Evolutionary conservation across 805 yeast species (phyloP), one percentile per base, ranked within the genome.

Genomic region (Komagataella phaffii): DNA sequence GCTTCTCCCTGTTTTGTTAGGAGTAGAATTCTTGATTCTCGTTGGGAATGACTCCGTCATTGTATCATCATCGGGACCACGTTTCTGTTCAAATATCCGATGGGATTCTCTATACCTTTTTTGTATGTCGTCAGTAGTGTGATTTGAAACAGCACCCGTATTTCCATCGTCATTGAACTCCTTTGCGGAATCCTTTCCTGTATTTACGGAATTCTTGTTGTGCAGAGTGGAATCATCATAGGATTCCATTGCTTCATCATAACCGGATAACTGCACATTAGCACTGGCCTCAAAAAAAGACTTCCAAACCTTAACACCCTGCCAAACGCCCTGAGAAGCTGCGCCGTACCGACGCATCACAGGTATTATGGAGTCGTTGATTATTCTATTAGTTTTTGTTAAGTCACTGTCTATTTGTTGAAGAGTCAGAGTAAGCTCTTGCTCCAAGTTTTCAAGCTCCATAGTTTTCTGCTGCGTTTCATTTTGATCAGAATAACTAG

Each of bases 331-430:
- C 46, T 72, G 75, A 12, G 88, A 79, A 45, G 77, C 76, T 12
- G 61, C 59, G 17, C 83, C 77, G 59, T 85, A 87, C 47, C 72
- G 70, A 55, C 78, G 75, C 19, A 88, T 74, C 10, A 78, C 71
- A 2, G 96, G 96, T 36, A 86, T 71, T 30, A 88, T 73, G 46
- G 75, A 74, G 54, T 83, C 84, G 49, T 80, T 80, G 23, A 89
- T 79, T 40, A 82, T 74, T 48, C 80, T 74, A 61, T 85, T 87
- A 18, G 90, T 79, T 47, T 75, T 71, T 10, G 84, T 76, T 49
- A 88, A 72, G 59, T 87, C 83, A 49, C 80, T 75, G 66, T 88
- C 96, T 21, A 89, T 85, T 49, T 81, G 83, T 63, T 88, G 96
- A 49, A 89, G 67, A 5, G 81, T 78, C 51, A 84, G 64, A 0